phyloP scores from a whole-genome alignment of 768 basidiomycete genomes.

The Dendrothele bispora region DNA sequence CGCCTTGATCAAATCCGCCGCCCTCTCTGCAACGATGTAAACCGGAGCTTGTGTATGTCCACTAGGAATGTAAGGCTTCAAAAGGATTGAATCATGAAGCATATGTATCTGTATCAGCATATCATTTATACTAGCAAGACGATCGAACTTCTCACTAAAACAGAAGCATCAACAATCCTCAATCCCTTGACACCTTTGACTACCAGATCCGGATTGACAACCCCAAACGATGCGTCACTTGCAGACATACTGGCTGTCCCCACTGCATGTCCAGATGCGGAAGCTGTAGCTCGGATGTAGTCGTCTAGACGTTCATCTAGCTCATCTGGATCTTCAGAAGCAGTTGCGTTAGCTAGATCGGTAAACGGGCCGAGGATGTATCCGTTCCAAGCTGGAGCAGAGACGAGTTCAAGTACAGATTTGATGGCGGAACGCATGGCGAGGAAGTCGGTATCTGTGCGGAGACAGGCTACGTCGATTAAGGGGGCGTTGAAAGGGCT shows the following conservation, averaged over 20 bases:
- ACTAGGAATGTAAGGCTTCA: conserved; percentile 25
- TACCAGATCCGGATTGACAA: conserved; percentile 36
- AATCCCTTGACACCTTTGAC: conserved; percentile 37
- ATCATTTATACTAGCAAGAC: no score
- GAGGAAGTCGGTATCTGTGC: conserved; percentile 19
- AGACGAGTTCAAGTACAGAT: conserved; percentile 22
- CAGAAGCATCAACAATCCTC: conserved; percentile 39
- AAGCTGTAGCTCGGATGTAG: conserved; percentile 1
- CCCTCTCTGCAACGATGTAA: conserved; percentile 30
- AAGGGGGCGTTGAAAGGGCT: conserved; percentile 24
- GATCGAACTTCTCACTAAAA: conserved; percentile 35
- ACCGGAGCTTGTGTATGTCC: conserved; percentile 28
- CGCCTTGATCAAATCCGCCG: conserved; percentile 27
- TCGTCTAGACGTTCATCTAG: no score
- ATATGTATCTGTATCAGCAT: no score
- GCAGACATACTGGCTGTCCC: conserved; percentile 15
- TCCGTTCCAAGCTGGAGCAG: conserved; percentile 26
- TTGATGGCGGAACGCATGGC: conserved; percentile 27
- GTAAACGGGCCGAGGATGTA: conserved; percentile 20
- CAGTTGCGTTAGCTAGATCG: conserved; percentile 17
- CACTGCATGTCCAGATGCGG: conserved; percentile 14
- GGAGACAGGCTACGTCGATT: conserved; percentile 24
- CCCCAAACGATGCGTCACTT: conserved; percentile 18
- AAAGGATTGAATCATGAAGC: no score
- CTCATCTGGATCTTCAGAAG: no score